Evolutionary conservation across 106 monocot species (phyloP), one percentile per base, ranked within the genome.

Genomic region (Allium fistulosum): DNA sequence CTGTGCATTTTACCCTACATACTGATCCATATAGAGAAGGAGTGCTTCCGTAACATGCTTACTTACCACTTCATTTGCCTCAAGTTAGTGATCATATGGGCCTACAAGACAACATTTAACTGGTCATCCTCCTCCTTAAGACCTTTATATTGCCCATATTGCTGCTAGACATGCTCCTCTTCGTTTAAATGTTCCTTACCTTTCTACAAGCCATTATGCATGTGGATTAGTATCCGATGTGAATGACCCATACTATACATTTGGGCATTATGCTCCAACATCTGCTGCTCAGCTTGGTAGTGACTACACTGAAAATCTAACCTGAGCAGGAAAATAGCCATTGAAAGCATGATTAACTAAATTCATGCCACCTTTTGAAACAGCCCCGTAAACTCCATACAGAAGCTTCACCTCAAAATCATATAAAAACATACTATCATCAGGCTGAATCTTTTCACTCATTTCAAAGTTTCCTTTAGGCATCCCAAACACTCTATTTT

Each of bases 321-420:
- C 89, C 89, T 90, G 89, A 8, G 85, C 70, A 37, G 89, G 85
- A 58, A 78, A 90, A 15, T 28, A 68, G 1, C 89, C 82, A 14
- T 47, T 27, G 48, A 90, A 90, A 28, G 89, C 89, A 11, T 45
- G 66, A 4, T 68, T 62, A 9, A 61, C 82, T 55, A 85, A 70
- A 65, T 85, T 78, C 48, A 68, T 2, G 16, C 85, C 80, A 10
- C 85, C 89, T 46, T 71, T 59, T 2, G 77, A 73, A 13, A 28
- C 69, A 6, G 89, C 79, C 50, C 72, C 65, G 60, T 90, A 90
- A 49, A 82, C 62, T 45, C 89, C 89, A 49, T 90, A 83, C 46
- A 90, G 26, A 17, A 85, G 78, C 82, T 79, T 90, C 57, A 82
- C 13, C n/a, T 83, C 89, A 73, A 85, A 80, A 51, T 90, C 89